Conservation (phyloP, 176 grass and related monocot genomes). For the Avena atlantica region DNA sequence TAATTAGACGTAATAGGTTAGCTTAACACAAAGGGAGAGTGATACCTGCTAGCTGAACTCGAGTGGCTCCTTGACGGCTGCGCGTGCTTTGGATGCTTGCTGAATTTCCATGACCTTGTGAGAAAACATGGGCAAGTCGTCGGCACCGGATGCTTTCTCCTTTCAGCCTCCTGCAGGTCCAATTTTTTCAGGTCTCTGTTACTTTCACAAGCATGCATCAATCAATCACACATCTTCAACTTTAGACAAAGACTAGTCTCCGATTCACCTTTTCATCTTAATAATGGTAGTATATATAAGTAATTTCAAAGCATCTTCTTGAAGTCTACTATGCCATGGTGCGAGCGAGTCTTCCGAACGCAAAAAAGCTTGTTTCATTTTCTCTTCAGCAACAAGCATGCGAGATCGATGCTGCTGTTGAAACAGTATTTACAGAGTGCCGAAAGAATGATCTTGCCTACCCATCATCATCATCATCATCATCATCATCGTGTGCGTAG, state of each 20-base stretch:
- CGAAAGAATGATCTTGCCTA: constrained; percentile 24
- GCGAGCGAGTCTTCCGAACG: neutral
- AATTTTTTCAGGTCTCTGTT: constrained; percentile 19
- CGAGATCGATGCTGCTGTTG: neutral
- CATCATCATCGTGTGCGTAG: neutral
- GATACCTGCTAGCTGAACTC: too few species aligned
- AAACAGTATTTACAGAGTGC: neutral
- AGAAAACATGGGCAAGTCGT: constrained; percentile 15
- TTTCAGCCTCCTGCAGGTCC: neutral
- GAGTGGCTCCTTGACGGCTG: neutral
- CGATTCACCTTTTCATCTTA: neutral
- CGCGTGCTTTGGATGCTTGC: constrained; percentile 49
- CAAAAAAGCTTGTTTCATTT: neutral
- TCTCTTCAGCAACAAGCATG: neutral
- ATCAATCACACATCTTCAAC: neutral
- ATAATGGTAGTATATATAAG: neutral
- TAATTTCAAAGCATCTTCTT: neutral
- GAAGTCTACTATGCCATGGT: neutral
- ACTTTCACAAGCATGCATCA: constrained; percentile 16
- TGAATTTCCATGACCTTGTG: constrained; percentile 28
- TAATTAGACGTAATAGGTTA: constrained; percentile 1
- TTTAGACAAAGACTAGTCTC: neutral
- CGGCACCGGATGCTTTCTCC: constrained; percentile 13
- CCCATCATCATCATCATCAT: neutral
- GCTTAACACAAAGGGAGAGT: constrained; percentile 9